Evolutionary conservation across 805 yeast genomes (phyloP).

Genomic region (Wickerhamiella australiensis): DNA sequence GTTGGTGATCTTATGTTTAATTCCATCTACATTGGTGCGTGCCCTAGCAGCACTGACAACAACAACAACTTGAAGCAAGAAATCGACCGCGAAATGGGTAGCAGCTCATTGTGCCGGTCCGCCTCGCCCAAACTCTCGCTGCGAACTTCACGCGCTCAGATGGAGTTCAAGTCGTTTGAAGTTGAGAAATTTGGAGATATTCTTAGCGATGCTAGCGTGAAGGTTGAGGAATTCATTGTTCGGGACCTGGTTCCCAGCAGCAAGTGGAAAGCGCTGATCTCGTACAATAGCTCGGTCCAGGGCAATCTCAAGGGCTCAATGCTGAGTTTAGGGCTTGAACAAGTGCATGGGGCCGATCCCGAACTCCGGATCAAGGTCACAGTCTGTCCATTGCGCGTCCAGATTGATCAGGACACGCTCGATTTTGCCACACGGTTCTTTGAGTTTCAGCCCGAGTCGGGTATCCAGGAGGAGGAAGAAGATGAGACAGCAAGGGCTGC

Average conservation of each 20-base stretch:
- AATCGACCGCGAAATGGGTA: constrained; percentile 42
- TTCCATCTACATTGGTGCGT: constrained; percentile 56
- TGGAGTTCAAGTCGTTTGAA: constrained; percentile 27
- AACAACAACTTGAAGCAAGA: constrained; percentile 37
- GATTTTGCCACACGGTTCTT: constrained; percentile 73
- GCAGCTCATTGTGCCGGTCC: constrained; percentile 13
- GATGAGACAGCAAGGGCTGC: background rate
- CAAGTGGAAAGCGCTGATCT: constrained; percentile 59
- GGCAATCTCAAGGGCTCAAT: constrained; percentile 1
- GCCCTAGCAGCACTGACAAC: background rate
- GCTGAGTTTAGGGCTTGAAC: background rate
- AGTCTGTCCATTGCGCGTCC: constrained; percentile 64
- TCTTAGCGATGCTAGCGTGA: constrained; percentile 38
- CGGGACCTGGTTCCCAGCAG: constrained; percentile 75
- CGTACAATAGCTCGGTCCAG: constrained; percentile 1
- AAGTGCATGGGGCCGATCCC: constrained; percentile 32
- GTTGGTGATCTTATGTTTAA: constrained; percentile 60
- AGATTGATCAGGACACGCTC: constrained; percentile 86
- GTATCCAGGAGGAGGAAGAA: constrained; percentile 12
- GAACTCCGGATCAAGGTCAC: constrained; percentile 19
- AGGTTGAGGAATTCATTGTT: constrained; percentile 44
- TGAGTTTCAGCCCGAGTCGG: constrained; percentile 53
- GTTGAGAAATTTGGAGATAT: constrained; percentile 16
- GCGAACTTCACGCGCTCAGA: constrained; percentile 24
- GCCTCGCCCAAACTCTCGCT: constrained; percentile 21